A percentile compares a stretch with the other conserved stretches of the same genome.
These are phyloP conservation scores for Schizonepeta tenuifolia DNA, from an alignment of 257 asterid genomes.

Conservation along the genomic window DNA sequence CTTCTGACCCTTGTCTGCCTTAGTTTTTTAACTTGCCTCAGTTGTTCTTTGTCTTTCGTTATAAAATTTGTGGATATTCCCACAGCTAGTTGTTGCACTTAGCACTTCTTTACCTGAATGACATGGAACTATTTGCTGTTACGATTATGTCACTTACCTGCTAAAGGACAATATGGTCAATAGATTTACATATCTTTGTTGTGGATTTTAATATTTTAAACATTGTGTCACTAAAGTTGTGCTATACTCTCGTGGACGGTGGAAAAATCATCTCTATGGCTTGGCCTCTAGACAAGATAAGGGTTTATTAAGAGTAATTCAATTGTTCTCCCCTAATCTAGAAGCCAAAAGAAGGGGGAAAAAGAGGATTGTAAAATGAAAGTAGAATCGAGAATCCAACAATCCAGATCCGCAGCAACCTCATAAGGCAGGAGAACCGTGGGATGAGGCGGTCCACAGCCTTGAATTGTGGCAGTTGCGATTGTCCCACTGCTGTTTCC, in stretches of 20 bases:
- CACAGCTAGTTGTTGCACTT: neutral
- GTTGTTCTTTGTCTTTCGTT: neutral
- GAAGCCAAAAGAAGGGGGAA: neutral
- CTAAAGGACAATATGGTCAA: no score
- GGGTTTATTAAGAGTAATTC: no score
- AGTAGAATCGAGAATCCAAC: constrained; percentile 27
- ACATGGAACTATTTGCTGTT: neutral
- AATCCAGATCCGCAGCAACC: neutral
- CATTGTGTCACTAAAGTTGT: no score
- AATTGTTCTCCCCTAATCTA: no score
- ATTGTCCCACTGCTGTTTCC: constrained; percentile 46
- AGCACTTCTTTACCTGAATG: neutral
- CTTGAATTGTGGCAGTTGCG: constrained; percentile 47
- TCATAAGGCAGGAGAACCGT: constrained; percentile 33
- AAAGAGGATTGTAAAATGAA: neutral
- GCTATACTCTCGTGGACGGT: no score
- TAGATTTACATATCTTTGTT: no score
- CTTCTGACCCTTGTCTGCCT: neutral
- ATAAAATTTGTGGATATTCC: neutral
- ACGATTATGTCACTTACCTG: no score
- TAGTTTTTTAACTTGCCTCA: neutral
- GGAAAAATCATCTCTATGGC: no score
- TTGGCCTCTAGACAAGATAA: no score
- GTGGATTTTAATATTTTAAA: no score
- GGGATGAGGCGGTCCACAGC: constrained; percentile 36